Percentiles rank a stretch among this genome's conserved stretches.
These are phyloP conservation scores for Diplodia scrobiculata DNA, from an alignment of 2,329 filamentous ascomycete genomes.

Conservation along the genomic window DNA sequence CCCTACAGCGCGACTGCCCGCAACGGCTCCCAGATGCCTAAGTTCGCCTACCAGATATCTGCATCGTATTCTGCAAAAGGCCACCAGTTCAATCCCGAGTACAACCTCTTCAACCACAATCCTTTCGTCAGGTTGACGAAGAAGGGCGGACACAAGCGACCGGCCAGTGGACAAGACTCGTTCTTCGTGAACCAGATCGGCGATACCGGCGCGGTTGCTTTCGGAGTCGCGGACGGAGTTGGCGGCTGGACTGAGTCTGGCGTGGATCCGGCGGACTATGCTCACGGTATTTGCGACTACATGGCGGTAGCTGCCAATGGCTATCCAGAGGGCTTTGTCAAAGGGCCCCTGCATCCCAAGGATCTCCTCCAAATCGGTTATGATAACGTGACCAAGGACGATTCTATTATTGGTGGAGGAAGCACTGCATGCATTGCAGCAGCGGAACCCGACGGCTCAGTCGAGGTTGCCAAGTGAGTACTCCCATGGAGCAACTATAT, in stretches of 20 bases:
- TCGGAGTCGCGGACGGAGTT: slow-evolving; percentile 91
- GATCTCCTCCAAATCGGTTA: slow-evolving; percentile 81
- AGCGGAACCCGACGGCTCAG: slow-evolving; percentile 67
- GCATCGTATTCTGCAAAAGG: slow-evolving; percentile 48
- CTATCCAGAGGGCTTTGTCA: slow-evolving; percentile 50
- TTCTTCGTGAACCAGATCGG: slow-evolving; percentile 88
- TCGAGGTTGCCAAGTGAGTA: slow-evolving; percentile 79
- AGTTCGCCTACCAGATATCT: slow-evolving; percentile 45
- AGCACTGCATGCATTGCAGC: slow-evolving; percentile 91
- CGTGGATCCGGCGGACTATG: slow-evolving; percentile 92
- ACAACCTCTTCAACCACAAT: slow-evolving; percentile 43
- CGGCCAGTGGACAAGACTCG: slow-evolving; percentile 87
- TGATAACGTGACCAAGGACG: slow-evolving; percentile 74
- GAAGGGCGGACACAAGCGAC: slow-evolving; percentile 53
- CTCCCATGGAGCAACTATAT: too few relatives aligned
- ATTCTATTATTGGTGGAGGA: slow-evolving; percentile 74
- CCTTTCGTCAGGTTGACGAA: slow-evolving; percentile 37
- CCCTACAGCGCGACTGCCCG: slow-evolving; percentile 6
- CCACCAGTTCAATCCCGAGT: slow-evolving; percentile 42
- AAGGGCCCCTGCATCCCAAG: slow-evolving; percentile 60
- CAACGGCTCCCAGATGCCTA: slow-evolving; percentile 31
- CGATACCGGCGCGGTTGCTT: slow-evolving; percentile 69
- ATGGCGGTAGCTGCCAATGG: slow-evolving; percentile 78
- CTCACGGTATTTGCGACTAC: slow-evolving; percentile 87
- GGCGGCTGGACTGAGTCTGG: slow-evolving; percentile 93